Base-by-base conservation (phyloP, 768 basidiomycete genomes). In the Xerocomellus intermedius region DNA sequence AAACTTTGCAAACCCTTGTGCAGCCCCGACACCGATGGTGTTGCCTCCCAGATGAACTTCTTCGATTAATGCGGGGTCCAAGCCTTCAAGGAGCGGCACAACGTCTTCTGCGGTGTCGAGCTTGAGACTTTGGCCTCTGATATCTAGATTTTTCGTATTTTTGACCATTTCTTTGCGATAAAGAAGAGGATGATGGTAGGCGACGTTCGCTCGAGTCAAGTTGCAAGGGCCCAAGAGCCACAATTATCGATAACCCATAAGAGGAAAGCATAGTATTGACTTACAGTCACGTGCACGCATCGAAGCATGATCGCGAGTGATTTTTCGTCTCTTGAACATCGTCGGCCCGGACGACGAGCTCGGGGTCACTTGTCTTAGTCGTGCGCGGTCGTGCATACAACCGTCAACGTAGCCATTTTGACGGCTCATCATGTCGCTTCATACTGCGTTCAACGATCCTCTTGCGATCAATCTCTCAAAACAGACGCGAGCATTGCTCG, bases 21-120 rank as follows among this genome's bases (percentile, higher is more conserved):
- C 88, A 42, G 96, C 96, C 64, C 89, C 94, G 26, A 97, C 83
- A 46, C 97, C 96, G 52, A 98, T 77, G 19, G 94, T 95, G 73
- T 98, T 98, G 21, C 94, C 96, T 44, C 94, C 91, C 48, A 99
- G 79, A 66, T 94, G 89, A 57, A 98, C 85, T 75, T 96, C 94
- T 71, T 94, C 88, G 61, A 94, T 77, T 59, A 73, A 66, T 4
- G 77, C 70, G 9, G 88, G 85, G 68, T 89, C 84, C 44, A 88
- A 76, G 50, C 81, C 79, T 24, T 74, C 72, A 21, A 98, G 75
- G 62, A 85, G 81, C 1, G 91, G 89, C 60, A 85, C 82, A 51
- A 95, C 83, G 57, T 96, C 91, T 0, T 76, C 82, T 13, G 80
- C 77, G 16, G 84, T 81, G 64, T 94, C 79, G 54, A 97, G 86